Percentiles rank a stretch among this genome's conserved stretches.
Evolutionary conservation across 306 rosid species (phyloP).

Genomic region (peach (Prunus persica)): Prunus_persica_NCBIv2 NC_034015.1:17115501-17116000

Average conservation of each 20-base stretch:
- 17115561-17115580: constrained; percentile 98
- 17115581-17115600: constrained; percentile 97
- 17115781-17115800: constrained; percentile 97
- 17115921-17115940: background rate
- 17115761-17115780: constrained; percentile 98
- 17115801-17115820: constrained; percentile 99
- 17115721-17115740: constrained; percentile 98
- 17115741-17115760: constrained; percentile 92
- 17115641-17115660: constrained; percentile 93
- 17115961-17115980: background rate
- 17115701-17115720: constrained; percentile 99
- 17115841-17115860: background rate
- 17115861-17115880: background rate
- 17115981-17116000: background rate
- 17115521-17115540: constrained; percentile 99
- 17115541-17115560: constrained; percentile 99
- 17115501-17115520: constrained; percentile 99
- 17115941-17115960: background rate
- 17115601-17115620: constrained; percentile 96
- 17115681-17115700: constrained; percentile 88
- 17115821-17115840: constrained; percentile 82
- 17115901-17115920: background rate
- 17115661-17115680: constrained; percentile 89
- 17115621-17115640: constrained; percentile 97
- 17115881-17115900: background rate